Evolutionary conservation across 192 early-diverging fungal species (phyloP), one percentile per base, ranked within the genome.

Genomic region (Physocladia obscura): DNA sequence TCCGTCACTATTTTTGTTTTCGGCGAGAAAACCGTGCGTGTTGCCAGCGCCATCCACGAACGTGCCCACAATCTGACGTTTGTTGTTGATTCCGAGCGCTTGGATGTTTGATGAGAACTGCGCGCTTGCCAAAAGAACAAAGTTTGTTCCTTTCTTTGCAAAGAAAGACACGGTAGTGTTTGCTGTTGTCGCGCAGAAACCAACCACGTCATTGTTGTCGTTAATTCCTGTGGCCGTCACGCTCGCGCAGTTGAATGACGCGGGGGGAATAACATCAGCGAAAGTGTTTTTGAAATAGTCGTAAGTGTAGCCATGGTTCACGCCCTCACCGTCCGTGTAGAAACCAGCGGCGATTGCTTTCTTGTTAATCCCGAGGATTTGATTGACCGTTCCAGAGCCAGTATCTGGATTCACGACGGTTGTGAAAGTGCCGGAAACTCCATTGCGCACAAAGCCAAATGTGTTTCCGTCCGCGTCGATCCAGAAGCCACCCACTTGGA

Each of bases 121-220:
- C 4, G 57, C 57, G 6, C n/a, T 54, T n/a, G n/a, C n/a, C n/a
- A 47, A 47, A n/a, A 13, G 44, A 11, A 15, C 6, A 29, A 58
- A 29, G 13, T 4, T 13, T 8, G 57, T 58, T 6, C 57, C 57
- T 22, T 34, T 34, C 27, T 34, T 58, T 11, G 31, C 31, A 11
- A 26, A 58, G 57, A 58, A 58, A 8, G 57, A 58, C 27, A 58
- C 34, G 26, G 57, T 58, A 17, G 57, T 31, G 6, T 34, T 34
- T 22, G 57, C 35, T 8, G 57, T 36, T 17, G 57, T 58, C 27
- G 26, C 11, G 22, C 57, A 58, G 57, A 58, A 58, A 58, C 57
- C 57, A 15, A 34, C 57, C 15, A 29, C 57, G 34, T 31, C 13
- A 17, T 36, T 36, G 24, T 35, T 35, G 57, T 58, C 57, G 34